Evolutionary conservation across 257 asterid species (phyloP), one percentile per base, ranked within the genome.

Genomic region (Plectranthus barbatus): DNA sequence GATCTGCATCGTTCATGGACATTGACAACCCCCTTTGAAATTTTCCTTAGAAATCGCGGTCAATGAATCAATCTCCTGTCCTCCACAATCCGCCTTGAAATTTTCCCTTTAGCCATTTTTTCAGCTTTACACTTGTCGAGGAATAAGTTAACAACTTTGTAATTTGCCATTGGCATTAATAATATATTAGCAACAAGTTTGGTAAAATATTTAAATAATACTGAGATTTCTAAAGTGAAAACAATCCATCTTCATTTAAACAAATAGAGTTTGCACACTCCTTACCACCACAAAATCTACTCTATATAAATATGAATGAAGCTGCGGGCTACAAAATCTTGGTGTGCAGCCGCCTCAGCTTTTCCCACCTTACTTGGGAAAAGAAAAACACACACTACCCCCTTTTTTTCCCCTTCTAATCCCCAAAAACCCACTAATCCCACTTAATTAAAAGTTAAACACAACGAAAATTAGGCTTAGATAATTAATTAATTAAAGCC

Each of bases 341-440:
- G 67, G n/a, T n/a, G 67, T 80, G 88, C 88, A 80, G 85, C 88
- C 95, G 79, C 96, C 53, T 88, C 95, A 88, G 93, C 92, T 56
- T 48, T 44, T 56, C 20, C 72, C 33, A 3, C 64, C 45, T 34
- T 59, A 64, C 46, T 19, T 37, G 70, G 59, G 63, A 70, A 62
- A 63, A 60, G 21, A 11, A 48, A 66, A 64, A 37, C 18, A 11
- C 42, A 68, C 68, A 42, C 44, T 21, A 36, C 57, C 51, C 62
- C 67, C 66, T n/a, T 54, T 52, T 47, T 72, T 69, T 33, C 7
- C 41, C 17, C 20, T 40, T 36, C 37, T 47, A n/a, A 50, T 55
- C 45, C 77, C 77, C 80, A 55, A 70, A 70, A 68, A 15, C 74
- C 77, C 75, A 54, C 69, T 47, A 53, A 13, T 33, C 71, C 60